These are phyloP conservation scores for Vicia villosa DNA, from an alignment of 306 rosid species.

Conservation along the genomic window DNA sequence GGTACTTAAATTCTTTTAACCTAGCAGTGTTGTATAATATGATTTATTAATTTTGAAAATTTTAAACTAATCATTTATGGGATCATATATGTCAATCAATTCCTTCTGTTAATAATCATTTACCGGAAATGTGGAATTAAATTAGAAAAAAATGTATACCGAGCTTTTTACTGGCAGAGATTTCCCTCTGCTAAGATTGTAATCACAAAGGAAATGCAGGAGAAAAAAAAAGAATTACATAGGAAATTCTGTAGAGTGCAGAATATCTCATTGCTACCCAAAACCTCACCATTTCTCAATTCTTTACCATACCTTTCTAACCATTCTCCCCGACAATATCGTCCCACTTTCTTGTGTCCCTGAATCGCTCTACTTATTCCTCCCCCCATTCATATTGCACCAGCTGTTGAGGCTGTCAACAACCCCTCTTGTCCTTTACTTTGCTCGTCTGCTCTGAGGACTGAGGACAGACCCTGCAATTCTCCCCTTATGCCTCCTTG, in stretches of 20 bases:
- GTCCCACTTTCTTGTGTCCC: constrained; percentile 18
- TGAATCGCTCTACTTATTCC: background rate
- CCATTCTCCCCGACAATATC: background rate
- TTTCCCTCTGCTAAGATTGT: constrained; percentile 17
- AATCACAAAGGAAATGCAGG: constrained; percentile 21
- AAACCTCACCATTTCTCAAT: constrained; percentile 12
- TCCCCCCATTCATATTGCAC: constrained; percentile 22
- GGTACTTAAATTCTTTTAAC: constrained; percentile 51
- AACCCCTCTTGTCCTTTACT: constrained; percentile 11
- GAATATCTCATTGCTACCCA: constrained; percentile 3
- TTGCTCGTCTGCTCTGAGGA: background rate
- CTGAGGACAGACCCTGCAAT: constrained; percentile 18
- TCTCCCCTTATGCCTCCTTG: background rate
- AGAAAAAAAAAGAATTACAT: background rate
- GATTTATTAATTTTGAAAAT: constrained; percentile 26
- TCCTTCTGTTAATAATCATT: constrained; percentile 21
- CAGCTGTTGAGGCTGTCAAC: constrained; percentile 8
- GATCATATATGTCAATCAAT: constrained; percentile 16
- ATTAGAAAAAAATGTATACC: constrained; percentile 17
- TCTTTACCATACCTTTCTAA: constrained; percentile 8
- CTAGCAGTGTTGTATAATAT: constrained; percentile 6
- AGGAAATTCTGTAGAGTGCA: constrained; percentile 9
- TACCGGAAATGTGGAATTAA: background rate
- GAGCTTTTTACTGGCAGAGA: constrained; percentile 14
- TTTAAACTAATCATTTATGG: constrained; percentile 19